Conservation (phyloP, 164 flowering plant genomes). For the Vitis rupestris region DNA sequence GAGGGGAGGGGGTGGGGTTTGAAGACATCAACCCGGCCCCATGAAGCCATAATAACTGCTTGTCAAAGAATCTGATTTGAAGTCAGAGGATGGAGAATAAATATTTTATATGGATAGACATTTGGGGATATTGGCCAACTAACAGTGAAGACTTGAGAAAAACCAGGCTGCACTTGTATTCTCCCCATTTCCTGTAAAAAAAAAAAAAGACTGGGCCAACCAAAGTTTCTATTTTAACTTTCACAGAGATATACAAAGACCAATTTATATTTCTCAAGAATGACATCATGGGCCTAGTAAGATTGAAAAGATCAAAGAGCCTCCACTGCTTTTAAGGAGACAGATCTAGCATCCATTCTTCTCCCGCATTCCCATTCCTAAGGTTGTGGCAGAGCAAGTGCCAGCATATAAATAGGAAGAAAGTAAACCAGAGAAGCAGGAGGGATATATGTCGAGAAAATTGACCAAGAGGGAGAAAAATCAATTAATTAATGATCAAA, state of each 20-base stretch:
- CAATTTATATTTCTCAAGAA: conserved; percentile 20
- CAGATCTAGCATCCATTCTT: conserved; percentile 16
- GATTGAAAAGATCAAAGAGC: conserved; percentile 17
- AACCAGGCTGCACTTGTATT: conserved; percentile 11
- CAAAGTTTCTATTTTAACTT: conserved; percentile 14
- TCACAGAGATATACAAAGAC: conserved; percentile 20
- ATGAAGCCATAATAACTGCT: too few species aligned
- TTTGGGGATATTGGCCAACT: not conserved
- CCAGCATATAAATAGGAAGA: conserved; percentile 16
- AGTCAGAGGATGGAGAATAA: not conserved
- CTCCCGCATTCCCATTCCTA: conserved; percentile 20
- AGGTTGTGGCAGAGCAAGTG: conserved; percentile 17
- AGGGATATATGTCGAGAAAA: conserved; percentile 21
- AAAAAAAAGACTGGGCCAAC: conserved; percentile 21
- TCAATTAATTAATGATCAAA: conserved; percentile 54
- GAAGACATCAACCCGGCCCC: too few species aligned
- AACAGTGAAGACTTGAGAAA: conserved; percentile 4
- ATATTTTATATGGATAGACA: not conserved
- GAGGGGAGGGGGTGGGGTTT: not conserved
- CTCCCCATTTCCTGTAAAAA: conserved; percentile 24
- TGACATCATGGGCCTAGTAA: conserved; percentile 23
- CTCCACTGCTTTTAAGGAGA: conserved; percentile 24
- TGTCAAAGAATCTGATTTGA: not conserved
- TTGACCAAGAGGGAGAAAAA: conserved; percentile 22
- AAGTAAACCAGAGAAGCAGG: conserved; percentile 19